Evolutionary conservation across 331 rosid species (phyloP).

Genomic region (Telfairia occidentalis): DNA sequence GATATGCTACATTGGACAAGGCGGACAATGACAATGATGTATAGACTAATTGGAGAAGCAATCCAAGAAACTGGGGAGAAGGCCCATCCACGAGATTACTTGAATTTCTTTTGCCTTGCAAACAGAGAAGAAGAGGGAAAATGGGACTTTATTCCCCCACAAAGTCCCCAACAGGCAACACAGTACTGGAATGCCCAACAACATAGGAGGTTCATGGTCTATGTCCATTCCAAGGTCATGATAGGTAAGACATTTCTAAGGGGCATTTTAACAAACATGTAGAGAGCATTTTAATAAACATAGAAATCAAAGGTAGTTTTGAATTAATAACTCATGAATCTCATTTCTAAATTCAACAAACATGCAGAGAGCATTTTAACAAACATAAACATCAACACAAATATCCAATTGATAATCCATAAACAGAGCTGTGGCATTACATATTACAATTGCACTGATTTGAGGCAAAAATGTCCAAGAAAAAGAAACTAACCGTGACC

Average conservation of each 20-base stretch:
- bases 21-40: constrained; percentile 52
- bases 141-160: constrained; percentile 37
- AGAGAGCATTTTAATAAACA: not conserved
- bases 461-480: not conserved
- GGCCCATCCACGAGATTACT: constrained; percentile 40
- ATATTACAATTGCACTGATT: not conserved
- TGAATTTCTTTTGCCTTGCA: constrained; percentile 54
- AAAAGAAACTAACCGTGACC: not conserved
- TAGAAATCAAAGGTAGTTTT: not conserved
- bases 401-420: not conserved
- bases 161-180: constrained; percentile 29
- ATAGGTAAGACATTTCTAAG: constrained; percentile 30
- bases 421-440: not conserved
- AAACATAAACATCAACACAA: not conserved
- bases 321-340: not conserved
- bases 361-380: not conserved
- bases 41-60: constrained; percentile 37
- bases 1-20: constrained; percentile 76
- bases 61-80: constrained; percentile 27
- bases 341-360: not conserved
- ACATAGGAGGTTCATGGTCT: constrained; percentile 53
- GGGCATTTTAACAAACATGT: not conserved
- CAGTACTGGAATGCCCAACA: constrained; percentile 44
- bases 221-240: constrained; percentile 57
- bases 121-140: constrained; percentile 29